Evolutionary conservation across 768 basidiomycete genomes (phyloP).

Genomic region (Fistulinella prunicolor): DNA sequence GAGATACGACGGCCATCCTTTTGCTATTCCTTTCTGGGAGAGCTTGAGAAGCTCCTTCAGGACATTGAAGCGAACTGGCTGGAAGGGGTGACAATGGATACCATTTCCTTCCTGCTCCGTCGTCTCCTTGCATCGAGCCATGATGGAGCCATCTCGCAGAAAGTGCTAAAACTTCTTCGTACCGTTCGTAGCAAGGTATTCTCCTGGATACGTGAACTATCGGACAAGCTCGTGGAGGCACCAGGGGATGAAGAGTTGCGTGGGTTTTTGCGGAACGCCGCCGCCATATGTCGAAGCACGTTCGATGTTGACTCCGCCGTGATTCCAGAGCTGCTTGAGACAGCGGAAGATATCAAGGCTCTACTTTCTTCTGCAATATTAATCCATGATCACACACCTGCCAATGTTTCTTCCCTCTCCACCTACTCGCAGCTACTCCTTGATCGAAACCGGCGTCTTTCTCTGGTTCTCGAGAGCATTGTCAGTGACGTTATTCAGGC

Average conservation of each 20-base stretch:
- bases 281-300: conserved; percentile 35
- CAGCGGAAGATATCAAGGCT: not conserved
- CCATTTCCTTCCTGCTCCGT: conserved; percentile 27
- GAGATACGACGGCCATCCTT: not conserved
- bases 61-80: conserved; percentile 23
- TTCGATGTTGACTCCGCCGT: not conserved
- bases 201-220: conserved; percentile 33
- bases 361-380: not conserved
- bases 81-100: conserved; percentile 26
- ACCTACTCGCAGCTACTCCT: conserved; percentile 15
- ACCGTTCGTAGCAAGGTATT: conserved; percentile 28
- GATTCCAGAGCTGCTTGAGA: not conserved
- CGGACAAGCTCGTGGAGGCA: conserved; percentile 9
- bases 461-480: not conserved
- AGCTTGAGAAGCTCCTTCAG: not conserved
- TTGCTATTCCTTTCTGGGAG: not conserved
- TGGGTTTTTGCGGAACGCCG: conserved; percentile 30
- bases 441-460: conserved; percentile 27
- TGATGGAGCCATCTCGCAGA: conserved; percentile 7
- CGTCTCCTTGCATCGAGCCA: conserved; percentile 33
- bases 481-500: conserved; percentile 1
- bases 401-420: conserved; percentile 1
- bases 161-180: conserved; percentile 24
- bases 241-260: conserved; percentile 1
- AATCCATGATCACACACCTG: conserved; percentile 12